phyloP scores from a whole-genome alignment of 2,329 filamentous ascomycete genomes.

The Ophiosphaerella korrae region DNA sequence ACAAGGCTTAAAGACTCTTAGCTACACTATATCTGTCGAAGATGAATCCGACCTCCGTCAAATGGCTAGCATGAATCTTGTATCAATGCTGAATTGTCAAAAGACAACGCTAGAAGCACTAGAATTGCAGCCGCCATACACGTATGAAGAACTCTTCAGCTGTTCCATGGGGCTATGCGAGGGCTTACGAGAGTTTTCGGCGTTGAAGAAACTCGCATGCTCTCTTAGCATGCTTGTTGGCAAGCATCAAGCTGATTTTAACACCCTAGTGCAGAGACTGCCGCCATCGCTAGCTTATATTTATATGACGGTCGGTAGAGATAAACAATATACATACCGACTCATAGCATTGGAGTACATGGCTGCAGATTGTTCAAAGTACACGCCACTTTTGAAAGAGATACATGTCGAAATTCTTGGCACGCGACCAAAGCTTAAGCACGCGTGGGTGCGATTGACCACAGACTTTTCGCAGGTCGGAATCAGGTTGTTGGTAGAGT shows the following conservation, averaged over 20 bases:
- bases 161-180: no score
- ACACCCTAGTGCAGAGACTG: not conserved
- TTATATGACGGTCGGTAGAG: no score
- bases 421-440: no score
- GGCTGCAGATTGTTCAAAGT: no score
- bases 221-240: not conserved
- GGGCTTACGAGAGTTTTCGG: not conserved
- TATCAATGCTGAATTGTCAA: constrained; percentile 13
- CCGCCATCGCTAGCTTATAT: not conserved
- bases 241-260: not conserved
- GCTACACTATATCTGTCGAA: constrained; percentile 11
- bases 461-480: no score
- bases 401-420: no score
- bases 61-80: not conserved
- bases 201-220: not conserved
- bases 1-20: constrained; percentile 18
- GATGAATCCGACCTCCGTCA: not conserved
- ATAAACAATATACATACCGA: no score
- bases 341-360: no score
- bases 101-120: constrained; percentile 7
- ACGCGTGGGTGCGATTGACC: no score
- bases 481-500: no score
- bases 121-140: no score
- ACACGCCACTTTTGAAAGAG: no score
- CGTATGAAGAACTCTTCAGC: not conserved